phyloP scores from a whole-genome alignment of 2,329 filamentous ascomycete genomes.

The Nothophoma quercina region DNA sequence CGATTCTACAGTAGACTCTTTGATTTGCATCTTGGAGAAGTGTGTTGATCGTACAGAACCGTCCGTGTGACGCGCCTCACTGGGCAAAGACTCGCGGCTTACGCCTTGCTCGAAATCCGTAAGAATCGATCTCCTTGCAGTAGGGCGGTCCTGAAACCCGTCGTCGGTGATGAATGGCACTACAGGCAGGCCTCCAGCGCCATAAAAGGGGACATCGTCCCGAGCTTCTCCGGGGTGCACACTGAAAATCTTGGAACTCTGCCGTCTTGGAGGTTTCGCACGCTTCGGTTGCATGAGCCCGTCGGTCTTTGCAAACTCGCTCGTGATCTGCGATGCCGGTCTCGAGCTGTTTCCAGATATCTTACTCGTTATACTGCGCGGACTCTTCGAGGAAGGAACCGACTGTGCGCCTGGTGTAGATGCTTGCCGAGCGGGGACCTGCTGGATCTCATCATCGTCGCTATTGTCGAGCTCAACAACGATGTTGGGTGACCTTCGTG shows the following conservation, averaged over 20 bases:
- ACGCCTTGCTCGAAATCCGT: slow-evolving; percentile 25
- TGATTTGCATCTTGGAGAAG: slow-evolving; percentile 31
- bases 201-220: background rate
- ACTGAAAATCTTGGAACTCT: background rate
- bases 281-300: background rate
- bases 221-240: background rate
- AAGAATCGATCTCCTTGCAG: slow-evolving; percentile 13
- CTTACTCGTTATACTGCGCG: background rate
- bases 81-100: too few relatives aligned
- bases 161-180: background rate
- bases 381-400: background rate
- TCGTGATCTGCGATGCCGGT: background rate
- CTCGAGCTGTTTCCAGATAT: background rate
- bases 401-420: background rate
- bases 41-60: slow-evolving; percentile 14
- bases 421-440: background rate
- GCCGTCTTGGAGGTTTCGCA: background rate
- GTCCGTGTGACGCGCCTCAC: background rate
- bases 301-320: background rate
- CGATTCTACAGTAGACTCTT: slow-evolving; percentile 26
- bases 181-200: background rate
- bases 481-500: background rate
- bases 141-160: background rate
- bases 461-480: slow-evolving; percentile 17
- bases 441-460: slow-evolving; percentile 25